Base-by-base conservation (phyloP, 495 filamentous ascomycete species). In the Hypoxylon trugodes region DNA sequence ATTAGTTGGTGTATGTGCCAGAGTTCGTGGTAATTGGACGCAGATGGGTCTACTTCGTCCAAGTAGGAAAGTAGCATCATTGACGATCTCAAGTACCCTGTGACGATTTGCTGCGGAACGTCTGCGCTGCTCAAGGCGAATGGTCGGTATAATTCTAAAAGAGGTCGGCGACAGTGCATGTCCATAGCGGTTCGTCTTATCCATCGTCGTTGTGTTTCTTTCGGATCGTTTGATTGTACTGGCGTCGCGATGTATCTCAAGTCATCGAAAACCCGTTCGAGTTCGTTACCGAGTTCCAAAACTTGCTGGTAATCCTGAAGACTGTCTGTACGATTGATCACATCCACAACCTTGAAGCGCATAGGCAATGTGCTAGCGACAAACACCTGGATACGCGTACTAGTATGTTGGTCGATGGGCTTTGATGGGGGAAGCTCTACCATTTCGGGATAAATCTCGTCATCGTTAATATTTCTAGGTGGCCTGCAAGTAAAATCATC, bases 91-190 rank as follows among this genome's bases (percentile, higher is more conserved):
- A 78, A 50, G 51, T 76, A 76, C 21, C 65, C 65, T 2, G 68
- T 69, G 52, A 71, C 61, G 19, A 76, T 74, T 36, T 73, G 74
- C 33, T 71, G 63, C 10, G 71, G 74, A 22, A 68, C 73, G 19
- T 70, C 61, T 10, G 59, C n/a, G 6, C 59, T 61, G 26, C 68
- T 66, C 18, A 78, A 71, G 12, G 73, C 75, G 40, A 76, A 78
- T n/a, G 74, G 75, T 2, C 75, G 71, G 53, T 78, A 78, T 21
- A 78, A 51, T 1, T 73, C 73, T 18, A 78, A 45, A 25, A 78
- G 60, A 3, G 74, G 69, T 6, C 71, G 66, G 21, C 75, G 73
- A 18, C 70, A 69, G 41, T 78, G 72, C 65, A 73, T 69, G 45
- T 76, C 74, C 25, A 78, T 53, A 5, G 73, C 32, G 6, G 69